Percentiles rank a stretch among this genome's conserved stretches.
phyloP scores from a whole-genome alignment of 169 alveolate species.

The Babesia caballi region DNA sequence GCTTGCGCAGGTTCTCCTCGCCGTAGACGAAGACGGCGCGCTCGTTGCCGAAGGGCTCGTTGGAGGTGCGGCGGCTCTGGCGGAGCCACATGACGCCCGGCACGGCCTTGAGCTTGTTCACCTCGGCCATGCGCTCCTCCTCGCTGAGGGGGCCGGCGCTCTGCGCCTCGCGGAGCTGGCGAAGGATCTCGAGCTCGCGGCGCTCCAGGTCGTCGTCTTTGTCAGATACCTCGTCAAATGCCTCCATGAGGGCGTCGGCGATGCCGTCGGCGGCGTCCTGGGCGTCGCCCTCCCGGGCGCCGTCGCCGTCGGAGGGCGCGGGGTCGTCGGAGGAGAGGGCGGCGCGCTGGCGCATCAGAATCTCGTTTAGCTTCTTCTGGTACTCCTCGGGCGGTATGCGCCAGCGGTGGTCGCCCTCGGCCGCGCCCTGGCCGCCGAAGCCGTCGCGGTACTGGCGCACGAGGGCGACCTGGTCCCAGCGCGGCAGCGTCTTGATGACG shows the following conservation, averaged over 20 bases:
- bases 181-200: constrained; percentile 69
- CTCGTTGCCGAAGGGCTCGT: constrained; percentile 76
- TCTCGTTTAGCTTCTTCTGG: constrained; percentile 66
- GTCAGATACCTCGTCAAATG: constrained; percentile 49
- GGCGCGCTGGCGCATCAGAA: constrained; percentile 70
- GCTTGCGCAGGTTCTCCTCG: constrained; percentile 74
- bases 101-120: constrained; percentile 65
- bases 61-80: constrained; percentile 71
- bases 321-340: constrained; percentile 79
- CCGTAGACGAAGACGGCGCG: constrained; percentile 82
- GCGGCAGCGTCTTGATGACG: constrained; percentile 79
- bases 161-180: constrained; percentile 71
- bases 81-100: constrained; percentile 85
- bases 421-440: constrained; percentile 67
- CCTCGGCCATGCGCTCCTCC: constrained; percentile 72
- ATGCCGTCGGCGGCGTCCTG: constrained; percentile 26
- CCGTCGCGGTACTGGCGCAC: constrained; percentile 82
- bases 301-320: constrained; percentile 71
- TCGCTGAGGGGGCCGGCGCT: constrained; percentile 66
- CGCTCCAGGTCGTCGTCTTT: constrained; percentile 70
- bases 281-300: constrained; percentile 17
- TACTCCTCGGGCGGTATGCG: constrained; percentile 81
- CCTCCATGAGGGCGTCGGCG: constrained; percentile 56
- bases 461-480: constrained; percentile 88
- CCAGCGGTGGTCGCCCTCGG: constrained; percentile 58